A percentile compares a stretch with the other conserved stretches of the same genome.
Evolutionary conservation across 2,329 filamentous ascomycete genomes (phyloP).

Genomic region (Trematosphaeria pertusa): DNA sequence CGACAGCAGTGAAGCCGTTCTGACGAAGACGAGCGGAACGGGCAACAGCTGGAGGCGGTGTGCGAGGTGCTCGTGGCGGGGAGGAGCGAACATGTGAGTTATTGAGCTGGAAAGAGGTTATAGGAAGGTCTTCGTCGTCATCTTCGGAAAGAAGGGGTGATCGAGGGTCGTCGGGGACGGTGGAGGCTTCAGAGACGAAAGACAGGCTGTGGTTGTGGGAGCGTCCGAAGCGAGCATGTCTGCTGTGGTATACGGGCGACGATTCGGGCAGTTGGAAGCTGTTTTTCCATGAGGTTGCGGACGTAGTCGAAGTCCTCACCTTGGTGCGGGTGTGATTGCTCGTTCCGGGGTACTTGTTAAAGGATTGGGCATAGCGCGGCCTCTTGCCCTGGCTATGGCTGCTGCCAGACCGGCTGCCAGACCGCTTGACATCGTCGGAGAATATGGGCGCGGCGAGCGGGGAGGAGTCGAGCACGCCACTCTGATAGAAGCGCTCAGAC

Average conservation of each 20-base stretch:
- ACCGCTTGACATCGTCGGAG: slow-evolving; percentile 74
- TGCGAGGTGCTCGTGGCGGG: slow-evolving; percentile 65
- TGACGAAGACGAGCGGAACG: slow-evolving; percentile 50
- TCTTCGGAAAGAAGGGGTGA: slow-evolving; percentile 73
- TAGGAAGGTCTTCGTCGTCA: slow-evolving; percentile 81
- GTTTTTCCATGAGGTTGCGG: slow-evolving; percentile 73
- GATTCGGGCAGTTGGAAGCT: slow-evolving; percentile 80
- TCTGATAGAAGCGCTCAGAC: slow-evolving; percentile 76
- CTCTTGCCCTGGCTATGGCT: slow-evolving; percentile 52
- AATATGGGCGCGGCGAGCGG: slow-evolving; percentile 84
- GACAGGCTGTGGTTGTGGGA: slow-evolving; percentile 76
- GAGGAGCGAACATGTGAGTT: slow-evolving; percentile 73
- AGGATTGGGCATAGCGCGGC: slow-evolving; percentile 39
- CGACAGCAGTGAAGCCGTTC: slow-evolving; percentile 47
- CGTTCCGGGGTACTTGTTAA: slow-evolving; percentile 47
- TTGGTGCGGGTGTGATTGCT: slow-evolving; percentile 73
- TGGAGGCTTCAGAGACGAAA: slow-evolving; percentile 76
- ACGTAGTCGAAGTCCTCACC: slow-evolving; percentile 65
- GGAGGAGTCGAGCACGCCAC: slow-evolving; percentile 77
- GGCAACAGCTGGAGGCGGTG: slow-evolving; percentile 48
- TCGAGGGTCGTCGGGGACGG: slow-evolving; percentile 68
- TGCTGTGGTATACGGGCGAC: slow-evolving; percentile 80
- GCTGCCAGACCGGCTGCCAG: slow-evolving; percentile 65
- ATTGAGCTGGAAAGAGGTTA: slow-evolving; percentile 72
- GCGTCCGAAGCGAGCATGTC: slow-evolving; percentile 74